Evolutionary conservation across 2,329 filamentous ascomycete species (phyloP).

Genomic region (Fusarium lateritium): DNA sequence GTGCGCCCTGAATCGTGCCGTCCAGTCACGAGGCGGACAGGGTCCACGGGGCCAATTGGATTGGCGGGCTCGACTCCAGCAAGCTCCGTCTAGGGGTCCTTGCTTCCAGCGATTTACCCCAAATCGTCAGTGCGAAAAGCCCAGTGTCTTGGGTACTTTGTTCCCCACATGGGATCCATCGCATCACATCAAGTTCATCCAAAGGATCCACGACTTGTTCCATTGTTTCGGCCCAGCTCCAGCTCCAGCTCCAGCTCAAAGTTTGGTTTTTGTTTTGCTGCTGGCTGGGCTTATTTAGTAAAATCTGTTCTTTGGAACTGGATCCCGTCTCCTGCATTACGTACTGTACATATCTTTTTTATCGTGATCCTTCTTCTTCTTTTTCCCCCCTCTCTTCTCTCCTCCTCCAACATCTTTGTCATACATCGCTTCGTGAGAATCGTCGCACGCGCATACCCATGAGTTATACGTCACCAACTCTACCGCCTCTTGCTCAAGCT

Average conservation of each 20-base stretch:
- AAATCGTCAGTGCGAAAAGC: slow-evolving; percentile 20
- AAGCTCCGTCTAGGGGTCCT: slow-evolving; percentile 26
- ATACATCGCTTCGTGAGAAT: slow-evolving; percentile 6
- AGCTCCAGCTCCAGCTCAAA: not conserved
- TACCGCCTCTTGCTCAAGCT: slow-evolving; percentile 27
- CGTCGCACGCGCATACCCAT: slow-evolving; percentile 7
- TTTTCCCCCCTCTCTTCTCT: slow-evolving; percentile 6
- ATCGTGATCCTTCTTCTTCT: not conserved
- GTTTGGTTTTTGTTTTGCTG: slow-evolving; percentile 28
- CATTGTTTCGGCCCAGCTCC: slow-evolving; percentile 15
- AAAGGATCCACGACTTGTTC: slow-evolving; percentile 35
- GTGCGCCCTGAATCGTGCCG: slow-evolving; percentile 29
- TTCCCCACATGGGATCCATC: slow-evolving; percentile 10
- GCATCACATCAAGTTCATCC: slow-evolving; percentile 33
- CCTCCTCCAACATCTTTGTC: slow-evolving; percentile 10
- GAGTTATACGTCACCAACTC: slow-evolving; percentile 25
- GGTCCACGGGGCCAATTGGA: slow-evolving; percentile 50
- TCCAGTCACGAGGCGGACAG: slow-evolving; percentile 48
- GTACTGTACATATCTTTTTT: slow-evolving; percentile 23
- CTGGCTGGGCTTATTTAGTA: slow-evolving; percentile 21
- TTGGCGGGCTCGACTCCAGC: slow-evolving; percentile 35
- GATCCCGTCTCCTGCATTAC: slow-evolving; percentile 26
- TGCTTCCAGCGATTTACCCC: slow-evolving; percentile 6
- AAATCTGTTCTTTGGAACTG: slow-evolving; percentile 26
- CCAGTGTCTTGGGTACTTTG: slow-evolving; percentile 11